Conservation (phyloP, 164 flowering plant species). For the Malania oleifera region DNA sequence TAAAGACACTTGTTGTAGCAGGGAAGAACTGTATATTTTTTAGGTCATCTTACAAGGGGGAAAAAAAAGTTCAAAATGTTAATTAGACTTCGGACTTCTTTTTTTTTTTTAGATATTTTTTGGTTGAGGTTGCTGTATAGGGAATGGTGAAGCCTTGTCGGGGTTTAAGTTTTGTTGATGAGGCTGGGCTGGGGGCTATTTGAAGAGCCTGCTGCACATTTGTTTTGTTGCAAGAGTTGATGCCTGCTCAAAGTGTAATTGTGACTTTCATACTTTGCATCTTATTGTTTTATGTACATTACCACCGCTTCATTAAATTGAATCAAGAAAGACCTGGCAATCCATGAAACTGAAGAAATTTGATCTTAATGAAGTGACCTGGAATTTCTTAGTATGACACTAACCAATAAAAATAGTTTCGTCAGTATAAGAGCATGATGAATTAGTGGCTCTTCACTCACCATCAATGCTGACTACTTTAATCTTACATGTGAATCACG, state of each 20-base stretch:
- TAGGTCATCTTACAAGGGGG: not conserved
- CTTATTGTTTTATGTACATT: conserved; percentile 20
- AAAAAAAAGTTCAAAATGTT: not conserved
- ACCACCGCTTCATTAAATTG: conserved; percentile 9
- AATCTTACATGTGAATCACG: too few species aligned
- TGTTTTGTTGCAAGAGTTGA: not conserved
- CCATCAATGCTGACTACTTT: too few species aligned
- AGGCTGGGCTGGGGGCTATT: conserved; percentile 1
- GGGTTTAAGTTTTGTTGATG: conserved; percentile 1
- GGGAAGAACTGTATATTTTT: not conserved
- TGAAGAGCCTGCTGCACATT: conserved; percentile 7
- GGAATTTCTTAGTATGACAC: too few species aligned
- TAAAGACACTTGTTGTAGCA: not conserved
- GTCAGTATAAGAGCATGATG: too few species aligned
- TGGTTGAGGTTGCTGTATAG: conserved; percentile 18
- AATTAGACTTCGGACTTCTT: conserved; percentile 1
- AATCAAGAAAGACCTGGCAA: too few species aligned
- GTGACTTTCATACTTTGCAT: conserved; percentile 7
- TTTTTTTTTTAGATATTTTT: not conserved
- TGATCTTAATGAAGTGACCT: too few species aligned
- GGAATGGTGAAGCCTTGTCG: conserved; percentile 1
- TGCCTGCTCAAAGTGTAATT: conserved; percentile 18
- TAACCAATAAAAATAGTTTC: too few species aligned
- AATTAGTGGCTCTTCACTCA: too few species aligned
- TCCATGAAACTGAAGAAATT: too few species aligned